phyloP scores from a whole-genome alignment of 192 early-diverging fungal genomes.

The Thamnidium elegans region DNA sequence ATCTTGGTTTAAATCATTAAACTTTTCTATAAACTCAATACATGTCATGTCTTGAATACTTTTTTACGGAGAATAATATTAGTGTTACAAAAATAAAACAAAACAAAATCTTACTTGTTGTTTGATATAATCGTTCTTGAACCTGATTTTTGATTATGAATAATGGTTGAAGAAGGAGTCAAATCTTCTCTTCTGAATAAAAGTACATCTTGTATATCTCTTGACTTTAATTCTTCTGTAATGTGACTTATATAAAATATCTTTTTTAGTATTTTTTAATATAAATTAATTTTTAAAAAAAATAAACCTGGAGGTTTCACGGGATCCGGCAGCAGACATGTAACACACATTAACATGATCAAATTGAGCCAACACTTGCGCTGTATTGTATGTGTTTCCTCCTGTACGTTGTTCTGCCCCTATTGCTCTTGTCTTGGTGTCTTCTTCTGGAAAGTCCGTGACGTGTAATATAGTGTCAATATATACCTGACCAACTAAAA shows the following conservation, averaged over 20 bases:
- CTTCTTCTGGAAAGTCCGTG: conserved; percentile 55
- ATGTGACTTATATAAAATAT: no score
- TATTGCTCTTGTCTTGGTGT: conserved; percentile 54
- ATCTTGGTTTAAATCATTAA: conserved; percentile 17
- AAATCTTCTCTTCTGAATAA: conserved; percentile 36
- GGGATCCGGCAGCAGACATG: conserved; percentile 50
- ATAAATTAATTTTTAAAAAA: no score
- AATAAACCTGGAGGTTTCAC: conserved; percentile 46
- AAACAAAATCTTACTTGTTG: conserved; percentile 36
- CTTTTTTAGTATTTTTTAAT: no score
- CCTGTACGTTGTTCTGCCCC: conserved; percentile 58
- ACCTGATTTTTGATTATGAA: conserved; percentile 43
- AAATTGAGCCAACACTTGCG: conserved; percentile 54
- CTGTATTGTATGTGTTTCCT: conserved; percentile 61
- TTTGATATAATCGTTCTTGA: conserved; percentile 65
- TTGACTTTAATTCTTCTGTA: no score
- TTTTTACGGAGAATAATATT: no score
- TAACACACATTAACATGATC: conserved; percentile 36
- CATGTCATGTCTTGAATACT: conserved; percentile 55
- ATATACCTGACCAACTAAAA: conserved; percentile 56
- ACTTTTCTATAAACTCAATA: conserved; percentile 55
- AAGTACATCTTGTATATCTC: conserved; percentile 14
- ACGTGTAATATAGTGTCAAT: conserved; percentile 64
- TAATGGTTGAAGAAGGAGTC: conserved; percentile 51
- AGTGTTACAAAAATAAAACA: neutral